Evolutionary conservation across 345 rosid species (phyloP).

Genomic region (Ailanthus altissimus): DNA sequence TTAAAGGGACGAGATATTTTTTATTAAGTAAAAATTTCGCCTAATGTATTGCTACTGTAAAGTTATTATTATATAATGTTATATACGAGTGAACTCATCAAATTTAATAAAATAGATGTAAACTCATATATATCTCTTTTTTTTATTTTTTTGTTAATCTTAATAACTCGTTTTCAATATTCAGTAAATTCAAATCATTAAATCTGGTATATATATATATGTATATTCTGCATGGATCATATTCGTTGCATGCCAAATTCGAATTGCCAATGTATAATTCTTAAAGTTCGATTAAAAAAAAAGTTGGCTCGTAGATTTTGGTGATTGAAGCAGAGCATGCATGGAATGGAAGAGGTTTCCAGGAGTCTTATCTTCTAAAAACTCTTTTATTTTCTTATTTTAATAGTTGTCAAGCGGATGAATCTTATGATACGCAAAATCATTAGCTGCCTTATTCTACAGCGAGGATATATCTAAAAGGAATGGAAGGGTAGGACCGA

Average conservation of each 20-base stretch:
- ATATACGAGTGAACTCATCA: no score
- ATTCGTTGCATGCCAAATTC: neutral
- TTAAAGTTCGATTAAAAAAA: neutral
- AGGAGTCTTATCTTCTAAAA: neutral
- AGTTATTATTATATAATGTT: no score
- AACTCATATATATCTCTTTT: no score
- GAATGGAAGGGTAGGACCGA: conserved; percentile 22
- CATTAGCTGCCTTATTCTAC: conserved; percentile 26
- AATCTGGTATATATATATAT: no score
- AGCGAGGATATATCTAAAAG: conserved; percentile 22
- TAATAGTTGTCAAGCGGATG: conserved; percentile 13
- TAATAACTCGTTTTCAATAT: no score
- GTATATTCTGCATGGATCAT: neutral
- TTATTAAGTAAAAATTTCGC: no score
- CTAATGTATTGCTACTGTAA: no score
- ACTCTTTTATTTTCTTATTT: neutral
- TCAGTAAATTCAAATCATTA: no score
- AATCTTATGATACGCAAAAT: conserved; percentile 33
- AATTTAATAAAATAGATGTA: no score
- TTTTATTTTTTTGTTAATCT: no score
- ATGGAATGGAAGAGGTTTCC: conserved; percentile 15
- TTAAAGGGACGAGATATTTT: no score
- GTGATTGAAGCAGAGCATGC: conserved; percentile 16
- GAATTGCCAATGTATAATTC: neutral
- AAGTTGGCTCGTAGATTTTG: neutral